Evolutionary conservation across 78 protist genomes (phyloP).

Genomic region (Guillardia theta): DNA sequence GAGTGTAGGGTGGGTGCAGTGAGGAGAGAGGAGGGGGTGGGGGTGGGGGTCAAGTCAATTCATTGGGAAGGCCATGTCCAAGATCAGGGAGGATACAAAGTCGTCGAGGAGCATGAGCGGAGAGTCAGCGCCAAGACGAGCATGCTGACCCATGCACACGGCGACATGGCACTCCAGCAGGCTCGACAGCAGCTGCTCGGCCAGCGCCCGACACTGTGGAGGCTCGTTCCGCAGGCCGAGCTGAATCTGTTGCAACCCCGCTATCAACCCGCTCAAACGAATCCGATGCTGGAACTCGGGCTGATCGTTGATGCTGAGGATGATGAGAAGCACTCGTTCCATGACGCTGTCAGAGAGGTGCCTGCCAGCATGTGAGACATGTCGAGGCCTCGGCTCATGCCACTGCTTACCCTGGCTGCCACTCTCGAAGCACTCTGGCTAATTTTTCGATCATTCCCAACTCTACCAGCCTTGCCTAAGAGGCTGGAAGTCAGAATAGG

Average conservation of each 20-base stretch:
- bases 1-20: no score
- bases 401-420: no score
- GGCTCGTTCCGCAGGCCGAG: neutral
- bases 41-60: no score
- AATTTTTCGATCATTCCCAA: no score
- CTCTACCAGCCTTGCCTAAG: no score
- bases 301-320: no score
- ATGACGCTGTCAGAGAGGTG: no score
- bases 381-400: neutral
- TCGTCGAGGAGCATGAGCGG: neutral
- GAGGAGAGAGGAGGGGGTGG: no score
- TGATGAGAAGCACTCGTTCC: no score
- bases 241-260: neutral
- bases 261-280: neutral
- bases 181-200: neutral
- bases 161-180: neutral
- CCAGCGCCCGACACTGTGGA: neutral
- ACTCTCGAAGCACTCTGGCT: no score
- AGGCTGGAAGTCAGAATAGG: no score
- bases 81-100: neutral
- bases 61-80: neutral
- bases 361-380: neutral
- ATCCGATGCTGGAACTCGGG: no score
- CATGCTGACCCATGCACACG: constrained; percentile 8
- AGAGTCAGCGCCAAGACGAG: neutral